A percentile compares a stretch with the other conserved stretches of the same genome.
phyloP scores from a whole-genome alignment of 371 early-diverging fungal species.

The Mucor irregularis region DNA sequence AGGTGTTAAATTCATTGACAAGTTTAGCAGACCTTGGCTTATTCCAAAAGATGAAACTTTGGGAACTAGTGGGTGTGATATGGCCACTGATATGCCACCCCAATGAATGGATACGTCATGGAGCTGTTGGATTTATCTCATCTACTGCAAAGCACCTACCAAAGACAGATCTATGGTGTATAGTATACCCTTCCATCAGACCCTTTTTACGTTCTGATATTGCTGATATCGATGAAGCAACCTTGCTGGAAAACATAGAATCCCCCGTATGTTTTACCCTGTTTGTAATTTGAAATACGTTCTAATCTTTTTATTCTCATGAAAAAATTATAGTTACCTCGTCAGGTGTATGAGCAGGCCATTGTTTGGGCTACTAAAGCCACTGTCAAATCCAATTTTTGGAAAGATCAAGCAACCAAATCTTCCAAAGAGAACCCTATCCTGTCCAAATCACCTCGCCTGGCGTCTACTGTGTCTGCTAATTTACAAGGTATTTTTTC shows the following conservation, averaged over 20 bases:
- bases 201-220: constrained; percentile 74
- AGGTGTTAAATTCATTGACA: constrained; percentile 79
- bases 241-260: constrained; percentile 65
- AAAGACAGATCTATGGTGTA: constrained; percentile 76
- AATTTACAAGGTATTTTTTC: constrained; percentile 2
- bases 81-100: constrained; percentile 84
- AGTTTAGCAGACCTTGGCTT: constrained; percentile 84
- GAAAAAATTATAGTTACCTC: constrained; percentile 31
- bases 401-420: constrained; percentile 45
- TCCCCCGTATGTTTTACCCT: constrained; percentile 61
- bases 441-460: neutral
- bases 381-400: constrained; percentile 50
- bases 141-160: constrained; percentile 68
- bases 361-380: constrained; percentile 64
- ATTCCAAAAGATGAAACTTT: constrained; percentile 77
- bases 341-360: constrained; percentile 62
- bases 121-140: constrained; percentile 75
- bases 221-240: constrained; percentile 62
- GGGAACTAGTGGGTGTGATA: constrained; percentile 70
- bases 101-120: constrained; percentile 80
- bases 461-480: neutral
- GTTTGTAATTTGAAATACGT: no score
- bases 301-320: neutral
- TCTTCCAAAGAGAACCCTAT: neutral
- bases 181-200: constrained; percentile 72